Evolutionary conservation across 495 filamentous ascomycete genomes (phyloP), one percentile per base, ranked within the genome.

Genomic region (Hapsidospora chrysogenum): DNA sequence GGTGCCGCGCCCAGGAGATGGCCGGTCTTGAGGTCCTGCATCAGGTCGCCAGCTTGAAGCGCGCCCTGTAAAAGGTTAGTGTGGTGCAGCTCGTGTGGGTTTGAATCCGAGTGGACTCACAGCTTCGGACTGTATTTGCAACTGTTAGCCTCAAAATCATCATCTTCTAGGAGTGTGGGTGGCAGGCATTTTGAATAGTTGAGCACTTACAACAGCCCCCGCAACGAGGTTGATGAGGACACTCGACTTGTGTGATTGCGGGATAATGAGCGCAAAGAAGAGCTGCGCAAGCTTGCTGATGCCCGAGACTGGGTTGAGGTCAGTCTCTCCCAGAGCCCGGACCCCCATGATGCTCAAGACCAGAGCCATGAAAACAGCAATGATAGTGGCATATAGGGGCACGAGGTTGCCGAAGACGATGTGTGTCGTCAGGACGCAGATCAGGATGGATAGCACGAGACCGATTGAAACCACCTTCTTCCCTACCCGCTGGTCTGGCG

Each of bases 21-120:
- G 3, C 89, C 89, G 0, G 89, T 94, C 54, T 99, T 99, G 21
- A 99, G 70, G 50, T 99, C 89, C 46, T 99, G 89, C 80, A 99
- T 85, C 49, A 99, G 75, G 51, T 99, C 89, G 9, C 89, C 89
- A 3, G 89, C 92, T 59, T 99, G 92, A 21, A 93, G 63, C 5
- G 89, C 89, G 16, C 87, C 89, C 33, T 84, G 77, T 83, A 74
- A 72, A 41, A 47, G 25, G 29, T 33, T 17, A 40, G 38, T 4
- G 34, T 21, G 11, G 15, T 9, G 4, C 15, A 17, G 19, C n/a
- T n/a, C n/a, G n/a, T n/a, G n/a, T n/a, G n/a, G n/a, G n/a, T n/a
- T n/a, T n/a, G n/a, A n/a, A n/a, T n/a, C n/a, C n/a, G n/a, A n/a
- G n/a, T n/a, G n/a, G n/a, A 11, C 50, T 32, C 39, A 54, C 51